Percentiles rank a stretch among this genome's conserved stretches.
Evolutionary conservation across 2,329 filamentous ascomycete species (phyloP).

Genomic region (Alternaria triticina): DNA sequence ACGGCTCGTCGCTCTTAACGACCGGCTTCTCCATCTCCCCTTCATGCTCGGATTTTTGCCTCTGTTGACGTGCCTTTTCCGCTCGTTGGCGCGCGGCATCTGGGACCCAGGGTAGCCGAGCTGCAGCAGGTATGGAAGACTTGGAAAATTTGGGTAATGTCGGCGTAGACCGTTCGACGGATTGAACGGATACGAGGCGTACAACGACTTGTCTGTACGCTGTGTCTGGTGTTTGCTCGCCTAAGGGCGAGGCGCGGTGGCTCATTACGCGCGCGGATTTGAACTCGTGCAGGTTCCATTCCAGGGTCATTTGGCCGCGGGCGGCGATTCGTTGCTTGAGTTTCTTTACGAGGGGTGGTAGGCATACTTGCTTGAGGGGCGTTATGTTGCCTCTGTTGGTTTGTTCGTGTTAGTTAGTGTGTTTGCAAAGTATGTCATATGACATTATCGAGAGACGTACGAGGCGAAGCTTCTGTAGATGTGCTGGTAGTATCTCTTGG

Average conservation of each 20-base stretch:
- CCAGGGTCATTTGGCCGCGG: slow-evolving; percentile 56
- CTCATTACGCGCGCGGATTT: slow-evolving; percentile 60
- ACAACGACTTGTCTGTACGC: slow-evolving; percentile 35
- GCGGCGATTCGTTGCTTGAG: slow-evolving; percentile 62
- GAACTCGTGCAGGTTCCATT: slow-evolving; percentile 37
- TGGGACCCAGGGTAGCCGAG: slow-evolving; percentile 11
- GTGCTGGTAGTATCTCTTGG: slow-evolving; percentile 64
- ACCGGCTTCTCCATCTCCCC: neutral
- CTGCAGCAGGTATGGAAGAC: neutral
- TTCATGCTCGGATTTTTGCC: slow-evolving; percentile 1
- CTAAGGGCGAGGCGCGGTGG: slow-evolving; percentile 59
- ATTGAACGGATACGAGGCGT: slow-evolving; percentile 32
- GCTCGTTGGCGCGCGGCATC: slow-evolving; percentile 10
- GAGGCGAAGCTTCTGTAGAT: slow-evolving; percentile 67
- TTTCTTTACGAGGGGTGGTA: slow-evolving; percentile 58
- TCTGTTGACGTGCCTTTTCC: slow-evolving; percentile 4
- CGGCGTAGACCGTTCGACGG: slow-evolving; percentile 7
- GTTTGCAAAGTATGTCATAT: neutral
- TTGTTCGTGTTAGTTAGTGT: slow-evolving; percentile 10
- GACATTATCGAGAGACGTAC: slow-evolving; percentile 10
- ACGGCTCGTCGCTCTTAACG: neutral
- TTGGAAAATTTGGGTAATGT: neutral
- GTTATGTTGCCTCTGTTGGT: slow-evolving; percentile 24
- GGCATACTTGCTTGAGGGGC: slow-evolving; percentile 57
- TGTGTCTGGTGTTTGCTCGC: slow-evolving; percentile 33